These are phyloP conservation scores for Penicillium maclennaniae DNA, from an alignment of 495 filamentous ascomycete genomes.

Conservation along the genomic window DNA sequence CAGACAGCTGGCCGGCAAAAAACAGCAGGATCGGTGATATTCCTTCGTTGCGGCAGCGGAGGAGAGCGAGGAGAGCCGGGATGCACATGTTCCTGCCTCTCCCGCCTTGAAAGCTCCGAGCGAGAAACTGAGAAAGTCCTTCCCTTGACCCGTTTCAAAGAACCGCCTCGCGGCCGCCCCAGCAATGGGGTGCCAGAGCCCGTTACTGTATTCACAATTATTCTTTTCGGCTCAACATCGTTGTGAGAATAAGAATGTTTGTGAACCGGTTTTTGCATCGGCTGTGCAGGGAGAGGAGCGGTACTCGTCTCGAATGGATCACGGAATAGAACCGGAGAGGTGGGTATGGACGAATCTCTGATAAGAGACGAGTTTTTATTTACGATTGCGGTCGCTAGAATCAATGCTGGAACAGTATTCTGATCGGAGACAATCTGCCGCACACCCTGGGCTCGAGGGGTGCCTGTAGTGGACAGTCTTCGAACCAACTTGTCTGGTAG, in stretches of 20 bases:
- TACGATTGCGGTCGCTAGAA: slow-evolving; percentile 38
- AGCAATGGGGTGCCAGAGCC: slow-evolving; percentile 17
- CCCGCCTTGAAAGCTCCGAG: slow-evolving; percentile 21
- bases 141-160: slow-evolving; percentile 33
- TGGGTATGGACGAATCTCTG: background rate
- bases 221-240: slow-evolving; percentile 24
- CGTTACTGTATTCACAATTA: slow-evolving; percentile 24
- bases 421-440: slow-evolving; percentile 27
- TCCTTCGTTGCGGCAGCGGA: slow-evolving; percentile 29
- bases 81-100: slow-evolving; percentile 24
- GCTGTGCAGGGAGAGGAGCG: background rate
- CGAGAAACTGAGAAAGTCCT: slow-evolving; percentile 34
- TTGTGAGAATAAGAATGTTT: slow-evolving; percentile 22
- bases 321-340: slow-evolving; percentile 30
- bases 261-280: slow-evolving; percentile 9
- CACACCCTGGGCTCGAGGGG: slow-evolving; percentile 22
- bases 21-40: slow-evolving; percentile 42
- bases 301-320: slow-evolving; percentile 30
- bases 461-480: slow-evolving; percentile 28
- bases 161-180: slow-evolving; percentile 22
- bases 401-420: slow-evolving; percentile 33
- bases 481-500: slow-evolving; percentile 34
- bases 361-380: slow-evolving; percentile 5
- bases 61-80: slow-evolving; percentile 21
- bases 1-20: slow-evolving; percentile 30